These are phyloP conservation scores for Solanum hybrid DNA, from an alignment of 305 asterid genomes.

Conservation along the genomic window DNA sequence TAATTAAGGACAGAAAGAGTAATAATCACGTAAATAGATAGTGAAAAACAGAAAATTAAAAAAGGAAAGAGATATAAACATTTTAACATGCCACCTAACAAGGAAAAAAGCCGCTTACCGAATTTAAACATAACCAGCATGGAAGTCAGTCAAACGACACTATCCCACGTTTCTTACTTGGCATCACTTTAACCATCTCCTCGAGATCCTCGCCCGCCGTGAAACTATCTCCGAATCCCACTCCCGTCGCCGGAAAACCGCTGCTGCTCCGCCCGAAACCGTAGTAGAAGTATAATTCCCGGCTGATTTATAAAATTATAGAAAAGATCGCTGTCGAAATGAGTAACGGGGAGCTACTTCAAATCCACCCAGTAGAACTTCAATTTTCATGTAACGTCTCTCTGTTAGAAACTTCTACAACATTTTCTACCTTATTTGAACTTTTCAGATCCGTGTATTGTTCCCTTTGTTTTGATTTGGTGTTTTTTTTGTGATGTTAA, in stretches of 20 bases:
- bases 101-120: background rate
- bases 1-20: too few relatives aligned
- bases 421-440: background rate
- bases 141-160: background rate
- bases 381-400: conserved; percentile 3
- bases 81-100: background rate
- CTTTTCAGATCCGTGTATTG: conserved; percentile 23
- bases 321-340: conserved; percentile 5
- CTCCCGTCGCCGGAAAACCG: background rate
- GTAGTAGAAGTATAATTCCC: background rate
- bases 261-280: background rate
- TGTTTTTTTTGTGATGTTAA: conserved; percentile 5
- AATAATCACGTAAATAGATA: background rate
- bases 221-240: background rate
- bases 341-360: conserved; percentile 19
- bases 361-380: conserved; percentile 15
- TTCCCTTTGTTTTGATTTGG: conserved; percentile 4
- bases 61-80: background rate
- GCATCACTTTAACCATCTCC: background rate
- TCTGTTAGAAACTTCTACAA: conserved; percentile 3
- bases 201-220: conserved; percentile 1
- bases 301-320: background rate
- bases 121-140: background rate
- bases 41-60: background rate
- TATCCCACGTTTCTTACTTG: conserved; percentile 1